Evolutionary conservation across 2,329 filamentous ascomycete genomes (phyloP).

Genomic region (Aspergillus bombycis): DNA sequence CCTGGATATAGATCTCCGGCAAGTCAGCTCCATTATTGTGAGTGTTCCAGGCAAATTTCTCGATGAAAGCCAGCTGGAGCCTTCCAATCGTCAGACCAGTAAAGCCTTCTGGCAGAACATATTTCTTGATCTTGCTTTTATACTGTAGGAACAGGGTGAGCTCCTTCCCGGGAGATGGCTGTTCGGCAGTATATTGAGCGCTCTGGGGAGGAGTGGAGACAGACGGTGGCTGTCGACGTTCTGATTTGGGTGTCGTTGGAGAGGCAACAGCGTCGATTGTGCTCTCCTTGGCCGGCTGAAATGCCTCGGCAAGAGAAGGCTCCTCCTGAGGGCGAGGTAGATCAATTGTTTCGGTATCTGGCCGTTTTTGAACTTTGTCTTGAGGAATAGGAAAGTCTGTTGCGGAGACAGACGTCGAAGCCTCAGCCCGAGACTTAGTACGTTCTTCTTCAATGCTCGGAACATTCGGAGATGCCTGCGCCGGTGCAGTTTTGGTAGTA

Average conservation of each 20-base stretch:
- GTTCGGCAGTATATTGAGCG: conserved; percentile 61
- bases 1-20: conserved; percentile 97
- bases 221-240: conserved; percentile 22
- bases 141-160: conserved; percentile 94
- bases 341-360: conserved; percentile 53
- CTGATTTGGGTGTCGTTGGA: conserved; percentile 33
- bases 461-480: conserved; percentile 53
- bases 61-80: conserved; percentile 93
- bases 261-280: conserved; percentile 18
- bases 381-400: conserved; percentile 48
- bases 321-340: conserved; percentile 49
- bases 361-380: conserved; percentile 60
- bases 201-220: conserved; percentile 49
- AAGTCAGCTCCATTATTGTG: conserved; percentile 90
- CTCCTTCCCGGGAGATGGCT: conserved; percentile 75
- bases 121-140: conserved; percentile 96
- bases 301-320: conserved; percentile 37
- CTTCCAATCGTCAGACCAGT: conserved; percentile 84
- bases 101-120: conserved; percentile 81
- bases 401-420: conserved; percentile 20
- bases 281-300: conserved; percentile 37
- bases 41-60: conserved; percentile 99
- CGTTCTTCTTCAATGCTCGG: conserved; percentile 57
- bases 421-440: conserved; percentile 38
- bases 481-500: conserved; percentile 57